Percentiles rank a stretch among this genome's conserved stretches.
These are phyloP conservation scores for Syncephalastrum sp. DNA, from an alignment of 371 early-diverging fungal genomes.

Conservation along the genomic window DNA sequence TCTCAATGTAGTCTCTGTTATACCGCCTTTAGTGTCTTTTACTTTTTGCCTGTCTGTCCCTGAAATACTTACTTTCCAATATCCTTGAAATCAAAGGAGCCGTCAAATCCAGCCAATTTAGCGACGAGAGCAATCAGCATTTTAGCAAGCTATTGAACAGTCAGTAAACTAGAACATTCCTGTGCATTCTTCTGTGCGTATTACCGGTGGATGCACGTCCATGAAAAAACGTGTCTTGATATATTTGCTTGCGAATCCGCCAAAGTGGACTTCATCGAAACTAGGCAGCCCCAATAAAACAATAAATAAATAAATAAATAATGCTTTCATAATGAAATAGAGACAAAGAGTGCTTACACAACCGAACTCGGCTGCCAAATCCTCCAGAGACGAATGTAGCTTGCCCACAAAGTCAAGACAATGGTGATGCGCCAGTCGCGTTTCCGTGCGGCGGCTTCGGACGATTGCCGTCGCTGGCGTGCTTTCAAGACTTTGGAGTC, in stretches of 20 bases:
- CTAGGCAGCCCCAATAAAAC: conserved; percentile 1
- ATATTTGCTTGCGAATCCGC: conserved; percentile 97
- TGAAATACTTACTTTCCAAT: conserved; percentile 74
- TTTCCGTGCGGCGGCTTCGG: conserved; percentile 18
- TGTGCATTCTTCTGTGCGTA: neutral
- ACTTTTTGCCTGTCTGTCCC: neutral
- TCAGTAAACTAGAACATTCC: neutral
- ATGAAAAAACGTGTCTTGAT: conserved; percentile 94
- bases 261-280: conserved; percentile 89
- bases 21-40: neutral
- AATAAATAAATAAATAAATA: neutral
- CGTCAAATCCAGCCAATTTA: conserved; percentile 81
- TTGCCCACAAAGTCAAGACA: conserved; percentile 39
- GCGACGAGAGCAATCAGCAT: conserved; percentile 89
- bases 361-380: conserved; percentile 47
- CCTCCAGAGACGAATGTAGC: conserved; percentile 43
- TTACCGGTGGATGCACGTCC: conserved; percentile 80
- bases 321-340: neutral
- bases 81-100: conserved; percentile 85
- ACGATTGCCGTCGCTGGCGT: conserved; percentile 13
- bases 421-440: conserved; percentile 34
- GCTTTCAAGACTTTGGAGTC: conserved; percentile 29
- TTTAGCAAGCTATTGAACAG: conserved; percentile 74
- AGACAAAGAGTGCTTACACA: conserved; percentile 30
- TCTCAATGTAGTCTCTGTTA: conserved; percentile 39